These are phyloP conservation scores for Diatrype stigma DNA, from an alignment of 2,329 filamentous ascomycete species.

Conservation along the genomic window DNA sequence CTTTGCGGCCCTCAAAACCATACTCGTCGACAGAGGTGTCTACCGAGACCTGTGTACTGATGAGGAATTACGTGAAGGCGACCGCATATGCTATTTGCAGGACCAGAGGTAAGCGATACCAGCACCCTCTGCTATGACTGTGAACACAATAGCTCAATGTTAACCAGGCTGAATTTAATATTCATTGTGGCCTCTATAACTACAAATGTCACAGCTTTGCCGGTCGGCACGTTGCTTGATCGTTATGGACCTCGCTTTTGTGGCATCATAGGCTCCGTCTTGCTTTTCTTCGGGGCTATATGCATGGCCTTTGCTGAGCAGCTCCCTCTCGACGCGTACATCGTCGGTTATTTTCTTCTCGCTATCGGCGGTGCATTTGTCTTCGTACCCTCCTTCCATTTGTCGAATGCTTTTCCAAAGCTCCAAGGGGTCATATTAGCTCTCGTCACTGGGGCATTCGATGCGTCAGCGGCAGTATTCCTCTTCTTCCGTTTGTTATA, in stretches of 20 bases:
- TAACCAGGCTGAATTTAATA: constrained; percentile 64
- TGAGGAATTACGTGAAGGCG: constrained; percentile 34
- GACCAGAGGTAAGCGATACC: not conserved
- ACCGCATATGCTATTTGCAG: not conserved
- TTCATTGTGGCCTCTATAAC: constrained; percentile 66
- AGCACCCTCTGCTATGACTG: constrained; percentile 23
- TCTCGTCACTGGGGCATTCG: constrained; percentile 59
- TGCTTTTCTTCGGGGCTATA: constrained; percentile 53
- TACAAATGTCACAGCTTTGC: constrained; percentile 63
- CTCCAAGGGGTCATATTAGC: constrained; percentile 58
- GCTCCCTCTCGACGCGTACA: constrained; percentile 57
- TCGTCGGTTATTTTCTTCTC: constrained; percentile 55
- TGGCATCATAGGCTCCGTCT: constrained; percentile 55
- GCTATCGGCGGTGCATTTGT: constrained; percentile 60
- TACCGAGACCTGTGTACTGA: constrained; percentile 50
- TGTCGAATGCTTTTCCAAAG: constrained; percentile 60
- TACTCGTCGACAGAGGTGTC: constrained; percentile 54
- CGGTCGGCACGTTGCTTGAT: constrained; percentile 64
- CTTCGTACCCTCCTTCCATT: constrained; percentile 61
- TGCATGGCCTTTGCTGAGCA: constrained; percentile 56
- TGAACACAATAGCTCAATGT: constrained; percentile 11
- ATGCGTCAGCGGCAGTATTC: constrained; percentile 59
- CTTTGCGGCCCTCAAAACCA: constrained; percentile 60
- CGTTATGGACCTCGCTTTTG: constrained; percentile 61
- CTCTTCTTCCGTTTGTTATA: constrained; percentile 55